Conservation (phyloP, 1,139 yeast genomes). For the Protomyces gravidus region DNA sequence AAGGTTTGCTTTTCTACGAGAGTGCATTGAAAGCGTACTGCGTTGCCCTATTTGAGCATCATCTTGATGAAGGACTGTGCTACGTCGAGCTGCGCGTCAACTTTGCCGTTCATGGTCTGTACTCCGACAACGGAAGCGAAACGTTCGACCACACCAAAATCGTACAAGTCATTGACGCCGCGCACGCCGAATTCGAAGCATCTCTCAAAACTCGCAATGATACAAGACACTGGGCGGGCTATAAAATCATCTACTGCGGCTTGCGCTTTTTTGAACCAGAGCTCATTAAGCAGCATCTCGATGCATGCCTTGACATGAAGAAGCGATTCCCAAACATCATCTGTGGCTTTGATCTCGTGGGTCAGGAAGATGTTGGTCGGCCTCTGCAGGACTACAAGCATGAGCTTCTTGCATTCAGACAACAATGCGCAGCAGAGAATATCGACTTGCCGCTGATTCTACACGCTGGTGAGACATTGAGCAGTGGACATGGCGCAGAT, state of each 20-base stretch:
- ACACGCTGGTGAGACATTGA: slow-evolving; percentile 7
- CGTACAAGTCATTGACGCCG: neutral
- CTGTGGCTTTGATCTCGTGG: slow-evolving; percentile 2
- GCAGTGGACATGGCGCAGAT: slow-evolving; percentile 2
- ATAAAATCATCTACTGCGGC: neutral
- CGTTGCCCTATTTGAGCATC: neutral
- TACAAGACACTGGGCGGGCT: neutral
- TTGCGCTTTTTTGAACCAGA: neutral
- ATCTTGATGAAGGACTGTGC: neutral
- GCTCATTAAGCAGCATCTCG: neutral
- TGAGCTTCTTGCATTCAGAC: neutral
- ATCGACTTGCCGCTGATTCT: neutral
- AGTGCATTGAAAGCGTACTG: neutral
- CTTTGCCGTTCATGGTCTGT: neutral
- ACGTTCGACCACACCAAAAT: neutral
- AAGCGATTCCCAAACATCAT: neutral
- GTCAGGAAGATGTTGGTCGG: slow-evolving; percentile 2
- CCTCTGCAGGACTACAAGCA: neutral
- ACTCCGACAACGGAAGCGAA: neutral
- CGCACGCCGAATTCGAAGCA: neutral
- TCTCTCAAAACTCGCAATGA: neutral
- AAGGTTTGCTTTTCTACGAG: neutral
- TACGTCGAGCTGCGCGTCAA: neutral
- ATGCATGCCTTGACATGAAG: neutral
- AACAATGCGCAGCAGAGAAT: neutral